Percentiles rank a stretch among this genome's conserved stretches.
phyloP scores from a whole-genome alignment of 345 rosid genomes.

The Brassica nigra region DNA sequence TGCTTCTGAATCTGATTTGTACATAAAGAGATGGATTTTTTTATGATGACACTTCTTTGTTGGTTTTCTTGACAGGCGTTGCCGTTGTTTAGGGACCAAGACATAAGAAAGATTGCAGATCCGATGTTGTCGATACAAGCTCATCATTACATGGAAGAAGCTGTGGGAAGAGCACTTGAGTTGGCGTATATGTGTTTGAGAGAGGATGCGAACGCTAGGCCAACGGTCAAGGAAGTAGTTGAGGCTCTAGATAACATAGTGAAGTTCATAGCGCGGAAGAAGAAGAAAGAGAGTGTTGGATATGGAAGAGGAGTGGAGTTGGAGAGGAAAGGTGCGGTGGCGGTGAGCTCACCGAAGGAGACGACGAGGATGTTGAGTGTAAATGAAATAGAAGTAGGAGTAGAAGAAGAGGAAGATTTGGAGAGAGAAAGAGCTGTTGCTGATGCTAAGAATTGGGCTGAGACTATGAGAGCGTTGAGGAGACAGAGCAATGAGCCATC shows the following conservation, averaged over 20 bases:
- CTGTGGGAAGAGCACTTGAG: constrained; percentile 50
- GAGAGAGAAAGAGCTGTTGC: constrained; percentile 44
- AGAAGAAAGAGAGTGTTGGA: not conserved
- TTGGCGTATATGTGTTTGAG: constrained; percentile 56
- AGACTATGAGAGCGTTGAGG: not conserved
- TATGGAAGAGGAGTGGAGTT: not conserved
- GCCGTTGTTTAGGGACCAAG: constrained; percentile 31
- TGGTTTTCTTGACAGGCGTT: constrained; percentile 40
- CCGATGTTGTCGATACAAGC: constrained; percentile 46
- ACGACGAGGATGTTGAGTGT: constrained; percentile 35
- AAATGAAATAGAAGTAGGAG: constrained; percentile 48
- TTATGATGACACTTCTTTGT: not conserved
- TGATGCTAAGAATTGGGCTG: constrained; percentile 35
- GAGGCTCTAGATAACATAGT: constrained; percentile 52
- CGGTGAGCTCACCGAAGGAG: constrained; percentile 41
- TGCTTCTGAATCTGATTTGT: not conserved
- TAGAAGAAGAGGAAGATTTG: constrained; percentile 44
- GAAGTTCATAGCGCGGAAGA: constrained; percentile 28
- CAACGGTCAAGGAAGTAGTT: constrained; percentile 53
- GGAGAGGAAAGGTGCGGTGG: not conserved
- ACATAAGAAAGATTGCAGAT: constrained; percentile 47
- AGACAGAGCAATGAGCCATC: not conserved
- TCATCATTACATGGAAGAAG: constrained; percentile 39
- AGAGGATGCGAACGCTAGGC: constrained; percentile 54
- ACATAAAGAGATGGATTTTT: not conserved